These are phyloP conservation scores for Sphenostylis stenocarpa DNA, from an alignment of 306 rosid species.

Conservation along the genomic window DNA sequence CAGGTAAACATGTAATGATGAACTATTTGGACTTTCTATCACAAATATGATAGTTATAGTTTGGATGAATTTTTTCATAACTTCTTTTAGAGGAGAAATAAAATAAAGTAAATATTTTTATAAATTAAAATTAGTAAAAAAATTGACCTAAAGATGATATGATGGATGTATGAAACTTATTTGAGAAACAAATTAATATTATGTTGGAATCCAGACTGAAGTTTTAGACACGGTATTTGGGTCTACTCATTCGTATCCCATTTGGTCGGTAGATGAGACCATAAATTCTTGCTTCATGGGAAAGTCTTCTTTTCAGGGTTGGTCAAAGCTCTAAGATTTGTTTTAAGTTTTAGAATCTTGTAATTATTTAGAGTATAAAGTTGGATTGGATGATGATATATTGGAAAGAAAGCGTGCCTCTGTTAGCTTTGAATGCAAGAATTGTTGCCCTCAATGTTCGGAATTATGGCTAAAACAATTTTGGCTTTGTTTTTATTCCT, in stretches of 20 bases:
- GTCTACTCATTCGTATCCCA: not conserved
- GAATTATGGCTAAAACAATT: too few relatives aligned
- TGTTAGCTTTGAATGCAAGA: slow-evolving; percentile 7
- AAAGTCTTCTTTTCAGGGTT: slow-evolving; percentile 13
- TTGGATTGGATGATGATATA: not conserved
- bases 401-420: not conserved
- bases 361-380: not conserved
- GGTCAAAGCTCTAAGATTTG: not conserved
- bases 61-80: too few relatives aligned
- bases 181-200: slow-evolving; percentile 1
- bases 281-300: not conserved
- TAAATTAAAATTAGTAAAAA: too few relatives aligned
- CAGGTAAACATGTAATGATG: not conserved
- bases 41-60: not conserved
- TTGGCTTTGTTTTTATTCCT: too few relatives aligned
- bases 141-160: not conserved
- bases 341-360: not conserved
- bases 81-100: too few relatives aligned
- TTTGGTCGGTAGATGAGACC: not conserved
- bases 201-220: not conserved
- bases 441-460: not conserved
- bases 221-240: slow-evolving; percentile 8
- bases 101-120: too few relatives aligned
- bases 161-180: too few relatives aligned
- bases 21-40: slow-evolving; percentile 1